Evolutionary conservation across 179 eudicot genomes (phyloP).

Genomic region (Drosera spatulata): DNA sequence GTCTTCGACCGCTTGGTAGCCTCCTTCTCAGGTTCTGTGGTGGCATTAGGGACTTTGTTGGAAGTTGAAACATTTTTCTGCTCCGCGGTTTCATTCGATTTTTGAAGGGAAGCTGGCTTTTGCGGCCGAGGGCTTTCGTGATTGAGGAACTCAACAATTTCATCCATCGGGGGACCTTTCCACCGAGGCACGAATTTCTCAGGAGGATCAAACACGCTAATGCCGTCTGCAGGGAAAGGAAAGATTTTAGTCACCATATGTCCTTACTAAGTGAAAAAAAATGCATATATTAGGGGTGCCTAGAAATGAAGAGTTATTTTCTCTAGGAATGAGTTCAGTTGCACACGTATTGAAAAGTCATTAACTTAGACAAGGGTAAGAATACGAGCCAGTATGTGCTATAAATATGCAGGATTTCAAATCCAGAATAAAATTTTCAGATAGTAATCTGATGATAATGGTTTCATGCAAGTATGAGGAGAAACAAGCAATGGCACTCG

Average conservation of each 20-base stretch:
- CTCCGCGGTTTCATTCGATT: conserved; percentile 19
- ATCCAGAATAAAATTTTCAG: too few species aligned
- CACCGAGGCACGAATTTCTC: conserved; percentile 86
- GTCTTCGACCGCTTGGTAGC: conserved; percentile 36
- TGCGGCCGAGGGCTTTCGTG: conserved; percentile 19
- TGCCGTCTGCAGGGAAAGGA: conserved; percentile 52
- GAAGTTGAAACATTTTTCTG: conserved; percentile 10
- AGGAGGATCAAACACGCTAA: conserved; percentile 89
- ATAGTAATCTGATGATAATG: too few species aligned
- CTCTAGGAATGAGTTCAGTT: too few species aligned
- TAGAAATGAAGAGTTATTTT: too few species aligned
- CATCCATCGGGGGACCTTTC: conserved; percentile 81
- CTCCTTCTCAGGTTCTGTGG: conserved; percentile 10
- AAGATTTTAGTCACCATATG: conserved; percentile 6
- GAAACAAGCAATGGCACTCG: neutral
- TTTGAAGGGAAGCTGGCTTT: conserved; percentile 20
- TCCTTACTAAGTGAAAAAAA: neutral
- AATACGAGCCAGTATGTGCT: too few species aligned
- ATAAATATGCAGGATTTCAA: too few species aligned
- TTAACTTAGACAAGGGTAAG: too few species aligned
- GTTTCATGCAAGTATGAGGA: too few species aligned
- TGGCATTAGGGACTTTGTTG: conserved; percentile 16
- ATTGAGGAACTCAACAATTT: conserved; percentile 40
- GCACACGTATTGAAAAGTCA: too few species aligned
- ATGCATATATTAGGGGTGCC: too few species aligned